These are phyloP conservation scores for Dujonia santamariae DNA, from an alignment of 1,139 yeast species.

Conservation along the genomic window DNA sequence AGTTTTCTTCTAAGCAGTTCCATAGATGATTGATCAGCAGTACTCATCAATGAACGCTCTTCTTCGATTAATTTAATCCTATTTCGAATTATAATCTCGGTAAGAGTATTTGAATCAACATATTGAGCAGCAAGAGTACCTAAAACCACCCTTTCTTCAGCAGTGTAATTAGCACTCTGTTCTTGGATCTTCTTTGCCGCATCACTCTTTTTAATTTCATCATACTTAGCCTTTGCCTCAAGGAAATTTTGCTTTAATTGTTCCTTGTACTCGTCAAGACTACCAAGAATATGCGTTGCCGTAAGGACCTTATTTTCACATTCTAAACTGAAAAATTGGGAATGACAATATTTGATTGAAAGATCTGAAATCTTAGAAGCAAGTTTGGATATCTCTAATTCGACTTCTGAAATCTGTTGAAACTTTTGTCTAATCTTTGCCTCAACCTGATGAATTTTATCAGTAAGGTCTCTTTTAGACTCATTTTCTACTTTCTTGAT, in stretches of 20 bases:
- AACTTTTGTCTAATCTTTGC: conserved; percentile 23
- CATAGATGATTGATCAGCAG: conserved; percentile 39
- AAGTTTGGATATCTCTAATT: conserved; percentile 14
- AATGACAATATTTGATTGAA: conserved; percentile 20
- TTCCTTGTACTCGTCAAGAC: conserved; percentile 29
- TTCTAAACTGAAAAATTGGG: conserved; percentile 25
- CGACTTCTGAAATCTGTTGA: conserved; percentile 16
- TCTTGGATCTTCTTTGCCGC: conserved; percentile 41
- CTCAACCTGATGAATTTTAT: conserved; percentile 22
- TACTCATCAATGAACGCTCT: conserved; percentile 35
- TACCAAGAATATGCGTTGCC: conserved; percentile 28
- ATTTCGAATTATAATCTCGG: conserved; percentile 29
- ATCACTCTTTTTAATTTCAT: conserved; percentile 41
- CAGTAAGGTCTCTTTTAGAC: conserved; percentile 27
- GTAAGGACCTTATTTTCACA: conserved; percentile 32
- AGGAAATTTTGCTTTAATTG: conserved; percentile 31
- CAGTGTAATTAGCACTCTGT: conserved; percentile 37
- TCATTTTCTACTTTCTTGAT: conserved; percentile 24
- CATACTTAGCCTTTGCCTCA: conserved; percentile 39
- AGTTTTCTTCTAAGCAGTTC: conserved; percentile 28
- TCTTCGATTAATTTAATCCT: conserved; percentile 36
- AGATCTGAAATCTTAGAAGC: conserved; percentile 19
- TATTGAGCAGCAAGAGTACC: conserved; percentile 44
- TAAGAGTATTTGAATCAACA: conserved; percentile 38
- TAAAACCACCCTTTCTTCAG: conserved; percentile 41